Percentiles rank a stretch among this genome's conserved stretches.
Evolutionary conservation across 2,329 filamentous ascomycete genomes (phyloP).

Genomic region (Ramichloridium luteum): DNA sequence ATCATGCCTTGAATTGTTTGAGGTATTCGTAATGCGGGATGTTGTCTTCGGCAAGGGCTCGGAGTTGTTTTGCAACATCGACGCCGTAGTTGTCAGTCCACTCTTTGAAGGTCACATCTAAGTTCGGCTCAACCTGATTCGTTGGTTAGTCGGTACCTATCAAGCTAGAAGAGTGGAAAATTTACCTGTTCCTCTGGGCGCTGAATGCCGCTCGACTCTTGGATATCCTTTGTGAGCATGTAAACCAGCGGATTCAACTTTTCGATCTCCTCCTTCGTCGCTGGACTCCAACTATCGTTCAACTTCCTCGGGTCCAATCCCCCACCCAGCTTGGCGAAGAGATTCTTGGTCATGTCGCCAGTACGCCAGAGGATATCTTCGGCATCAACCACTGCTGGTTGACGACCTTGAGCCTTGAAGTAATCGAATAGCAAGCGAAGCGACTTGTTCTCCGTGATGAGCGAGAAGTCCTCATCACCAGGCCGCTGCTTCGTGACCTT

Average conservation of each 20-base stretch:
- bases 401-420: not conserved
- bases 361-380: conserved; percentile 4
- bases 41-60: conserved; percentile 2
- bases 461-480: no score
- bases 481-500: no score
- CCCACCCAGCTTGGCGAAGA: no score
- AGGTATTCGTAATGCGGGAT: conserved; percentile 4
- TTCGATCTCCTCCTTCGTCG: not conserved
- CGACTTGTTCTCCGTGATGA: no score
- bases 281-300: conserved; percentile 1
- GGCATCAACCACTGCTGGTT: conserved; percentile 2
- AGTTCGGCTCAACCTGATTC: conserved; percentile 1
- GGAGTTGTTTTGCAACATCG: conserved; percentile 1
- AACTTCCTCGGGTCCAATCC: not conserved
- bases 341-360: not conserved
- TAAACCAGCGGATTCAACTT: conserved; percentile 1
- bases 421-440: conserved; percentile 2
- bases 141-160: no score
- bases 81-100: conserved; percentile 1
- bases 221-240: not conserved
- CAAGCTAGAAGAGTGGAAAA: no score
- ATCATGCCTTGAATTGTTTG: conserved; percentile 3
- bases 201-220: conserved; percentile 3
- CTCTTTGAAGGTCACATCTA: not conserved
- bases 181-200: not conserved